Conservation (phyloP, 306 rosid genomes). For the Cucumis sativus region Cucumber_9930_V3 NC_026655.2:23111501-23112000, state of each 20-base stretch:
- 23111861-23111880: not conserved
- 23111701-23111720: conserved; percentile 19
- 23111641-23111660: conserved; percentile 46
- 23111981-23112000: not conserved
- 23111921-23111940: not conserved
- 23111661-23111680: conserved; percentile 68
- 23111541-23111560: not conserved
- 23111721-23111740: not conserved
- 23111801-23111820: not conserved
- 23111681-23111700: conserved; percentile 37
- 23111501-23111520: not conserved
- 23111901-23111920: not conserved
- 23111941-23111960: not conserved
- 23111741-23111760: not conserved
- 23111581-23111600: conserved; percentile 45
- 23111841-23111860: not conserved
- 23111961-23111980: not conserved
- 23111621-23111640: conserved; percentile 80
- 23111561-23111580: not conserved
- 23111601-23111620: conserved; percentile 78
- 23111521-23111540: not conserved
- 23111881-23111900: not conserved
- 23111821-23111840: not conserved
- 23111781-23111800: not conserved
- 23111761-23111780: not conserved